Conservation (phyloP, 495 filamentous ascomycete genomes). For the Annulohypoxylon moriforme region DNA sequence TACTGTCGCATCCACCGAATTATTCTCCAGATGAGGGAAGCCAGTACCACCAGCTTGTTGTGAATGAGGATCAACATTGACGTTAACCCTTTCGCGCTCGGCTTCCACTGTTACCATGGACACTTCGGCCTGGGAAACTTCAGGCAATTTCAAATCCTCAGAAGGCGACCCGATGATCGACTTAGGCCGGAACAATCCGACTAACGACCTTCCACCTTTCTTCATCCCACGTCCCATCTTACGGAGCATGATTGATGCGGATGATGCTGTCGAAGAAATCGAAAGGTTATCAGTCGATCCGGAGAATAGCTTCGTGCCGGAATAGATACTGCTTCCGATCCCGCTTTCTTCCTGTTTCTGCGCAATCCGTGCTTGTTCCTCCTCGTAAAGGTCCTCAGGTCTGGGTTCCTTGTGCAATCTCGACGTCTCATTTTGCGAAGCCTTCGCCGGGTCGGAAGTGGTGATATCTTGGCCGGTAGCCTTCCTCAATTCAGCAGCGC, state of each 20-base stretch:
- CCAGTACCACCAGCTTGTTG: constrained; percentile 80
- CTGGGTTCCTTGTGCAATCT: constrained; percentile 79
- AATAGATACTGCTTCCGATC: constrained; percentile 93
- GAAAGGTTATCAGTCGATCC: constrained; percentile 97
- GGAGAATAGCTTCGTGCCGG: constrained; percentile 85
- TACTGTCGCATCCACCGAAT: constrained; percentile 71
- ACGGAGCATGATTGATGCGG: constrained; percentile 97
- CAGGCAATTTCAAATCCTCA: constrained; percentile 71
- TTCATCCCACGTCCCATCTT: constrained; percentile 99
- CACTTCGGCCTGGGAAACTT: constrained; percentile 79
- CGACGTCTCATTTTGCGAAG: constrained; percentile 65
- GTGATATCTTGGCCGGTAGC: constrained; percentile 71
- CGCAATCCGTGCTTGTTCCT: constrained; percentile 90
- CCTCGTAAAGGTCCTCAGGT: constrained; percentile 71
- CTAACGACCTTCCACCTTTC: constrained; percentile 87
- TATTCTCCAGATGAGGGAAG: constrained; percentile 87
- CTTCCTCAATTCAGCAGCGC: constrained; percentile 89
- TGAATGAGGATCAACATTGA: constrained; percentile 76
- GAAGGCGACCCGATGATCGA: constrained; percentile 82
- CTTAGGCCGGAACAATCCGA: constrained; percentile 95
- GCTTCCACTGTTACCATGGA: constrained; percentile 97
- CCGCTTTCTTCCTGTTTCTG: constrained; percentile 90
- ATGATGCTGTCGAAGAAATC: constrained; percentile 96
- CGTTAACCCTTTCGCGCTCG: constrained; percentile 85
- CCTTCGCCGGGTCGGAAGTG: constrained; percentile 60